These are phyloP conservation scores for Croton setiger DNA, from an alignment of 441 rosid species.

Conservation along the genomic window DNA sequence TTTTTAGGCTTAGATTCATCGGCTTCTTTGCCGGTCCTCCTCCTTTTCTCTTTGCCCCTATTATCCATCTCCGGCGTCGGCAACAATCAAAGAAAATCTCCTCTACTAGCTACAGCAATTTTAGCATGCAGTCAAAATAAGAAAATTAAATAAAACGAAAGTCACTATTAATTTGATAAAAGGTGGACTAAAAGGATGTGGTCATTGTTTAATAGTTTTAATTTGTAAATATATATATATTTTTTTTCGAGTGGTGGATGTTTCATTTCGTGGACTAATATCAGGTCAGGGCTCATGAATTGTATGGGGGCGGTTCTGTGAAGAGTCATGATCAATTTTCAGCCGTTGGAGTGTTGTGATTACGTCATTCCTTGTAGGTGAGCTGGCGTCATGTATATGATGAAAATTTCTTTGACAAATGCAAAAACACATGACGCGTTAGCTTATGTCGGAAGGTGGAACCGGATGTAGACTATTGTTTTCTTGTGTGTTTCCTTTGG, in stretches of 20 bases:
- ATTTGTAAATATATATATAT: no score
- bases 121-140: neutral
- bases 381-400: constrained; percentile 1
- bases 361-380: constrained; percentile 8
- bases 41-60: constrained; percentile 18
- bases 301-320: neutral
- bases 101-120: neutral
- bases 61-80: neutral
- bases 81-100: neutral
- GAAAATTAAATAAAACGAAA: neutral
- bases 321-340: neutral
- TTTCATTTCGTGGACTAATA: neutral
- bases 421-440: no score
- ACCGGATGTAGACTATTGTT: no score
- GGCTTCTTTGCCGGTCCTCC: neutral
- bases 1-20: constrained; percentile 25
- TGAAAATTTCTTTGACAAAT: no score
- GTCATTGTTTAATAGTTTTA: neutral
- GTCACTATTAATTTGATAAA: neutral
- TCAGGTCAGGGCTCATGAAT: no score
- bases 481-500: no score
- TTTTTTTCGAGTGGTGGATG: neutral
- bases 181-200: neutral
- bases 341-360: constrained; percentile 23
- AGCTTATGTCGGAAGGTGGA: no score